phyloP scores from a whole-genome alignment of 495 filamentous ascomycete genomes.

The Lindgomyces ingoldianus region DNA sequence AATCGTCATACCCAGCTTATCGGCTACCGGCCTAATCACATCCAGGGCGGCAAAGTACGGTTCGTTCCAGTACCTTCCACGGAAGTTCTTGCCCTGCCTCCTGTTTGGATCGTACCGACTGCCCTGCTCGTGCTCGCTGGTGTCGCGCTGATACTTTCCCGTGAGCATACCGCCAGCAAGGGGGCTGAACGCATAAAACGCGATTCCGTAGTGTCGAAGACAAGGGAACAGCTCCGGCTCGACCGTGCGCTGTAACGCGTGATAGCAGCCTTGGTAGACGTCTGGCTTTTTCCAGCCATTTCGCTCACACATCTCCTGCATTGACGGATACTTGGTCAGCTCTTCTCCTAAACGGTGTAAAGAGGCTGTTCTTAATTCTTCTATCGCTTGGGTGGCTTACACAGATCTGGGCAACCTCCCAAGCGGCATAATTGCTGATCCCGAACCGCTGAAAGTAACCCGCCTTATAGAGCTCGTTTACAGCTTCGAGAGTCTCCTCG shows the following conservation, averaged over 20 bases:
- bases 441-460: slow-evolving; percentile 54
- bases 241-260: slow-evolving; percentile 58
- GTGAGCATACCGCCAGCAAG: slow-evolving; percentile 58
- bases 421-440: slow-evolving; percentile 54
- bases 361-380: too few relatives aligned
- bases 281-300: slow-evolving; percentile 61
- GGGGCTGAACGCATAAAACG: slow-evolving; percentile 55
- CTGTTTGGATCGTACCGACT: slow-evolving; percentile 49
- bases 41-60: slow-evolving; percentile 53
- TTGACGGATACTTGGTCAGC: too few relatives aligned
- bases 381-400: too few relatives aligned
- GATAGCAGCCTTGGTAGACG: slow-evolving; percentile 68
- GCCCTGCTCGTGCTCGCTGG: slow-evolving; percentile 45
- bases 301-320: slow-evolving; percentile 52
- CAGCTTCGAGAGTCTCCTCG: slow-evolving; percentile 51
- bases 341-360: too few relatives aligned
- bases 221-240: slow-evolving; percentile 57
- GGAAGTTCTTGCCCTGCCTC: slow-evolving; percentile 47
- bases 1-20: slow-evolving; percentile 49
- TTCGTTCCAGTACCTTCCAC: slow-evolving; percentile 51
- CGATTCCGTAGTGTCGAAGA: slow-evolving; percentile 55
- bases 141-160: slow-evolving; percentile 43
- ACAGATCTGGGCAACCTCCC: slow-evolving; percentile 56
- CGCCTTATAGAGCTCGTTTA: slow-evolving; percentile 53
- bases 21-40: slow-evolving; percentile 48